Evolutionary conservation across 1,139 yeast species (phyloP), one percentile per base, ranked within the genome.

Genomic region (Suhomyces coccinellae): DNA sequence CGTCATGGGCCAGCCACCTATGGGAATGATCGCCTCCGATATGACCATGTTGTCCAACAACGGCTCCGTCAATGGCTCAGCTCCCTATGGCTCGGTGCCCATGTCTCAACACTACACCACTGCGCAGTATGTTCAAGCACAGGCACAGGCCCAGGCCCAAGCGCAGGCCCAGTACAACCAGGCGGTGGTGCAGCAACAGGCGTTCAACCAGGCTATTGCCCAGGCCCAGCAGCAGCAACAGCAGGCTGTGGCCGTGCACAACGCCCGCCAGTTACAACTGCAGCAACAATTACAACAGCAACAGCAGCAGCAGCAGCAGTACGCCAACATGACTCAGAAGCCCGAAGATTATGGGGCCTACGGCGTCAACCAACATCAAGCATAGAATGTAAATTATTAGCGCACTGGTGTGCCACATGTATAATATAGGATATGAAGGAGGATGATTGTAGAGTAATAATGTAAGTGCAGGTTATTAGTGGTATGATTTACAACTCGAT

Each of bases 121-220:
- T 3, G 46, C 46, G 14, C 51, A 50, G 30, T 48, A 47, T 28
- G 47, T 48, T 8, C 49, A 47, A 17, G 49, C 51, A 8, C 48
- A 45, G 16, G 45, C 43, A n/a, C 42, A 45, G 27, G 43, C 33
- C 6, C 43, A 47, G 15, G 46, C 50, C 10, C 47, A 45, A 14
- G 44, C 44, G 8, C 41, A 45, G 16, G 42, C 35, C 10, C 49
- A 50, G 29, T 53, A 53, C 38, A 50, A 49, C 40, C 54, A 51
- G 38, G 49, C 52, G 8, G 48, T 44, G 40, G 48, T 43, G 30
- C 55, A 52, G 40, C 56, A 54, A 38, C 56, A 52, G 44, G 56
- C 55, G 13, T 53, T 52, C 40, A 53, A 51, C 43, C 56, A 52
- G 43, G 55, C 54, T 11, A 45, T 53, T 32, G 53, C 51, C 12